These are phyloP conservation scores for Rhodotorula glutinis DNA, from an alignment of 1,284 basidiomycete genomes.

Conservation along the genomic window DNA sequence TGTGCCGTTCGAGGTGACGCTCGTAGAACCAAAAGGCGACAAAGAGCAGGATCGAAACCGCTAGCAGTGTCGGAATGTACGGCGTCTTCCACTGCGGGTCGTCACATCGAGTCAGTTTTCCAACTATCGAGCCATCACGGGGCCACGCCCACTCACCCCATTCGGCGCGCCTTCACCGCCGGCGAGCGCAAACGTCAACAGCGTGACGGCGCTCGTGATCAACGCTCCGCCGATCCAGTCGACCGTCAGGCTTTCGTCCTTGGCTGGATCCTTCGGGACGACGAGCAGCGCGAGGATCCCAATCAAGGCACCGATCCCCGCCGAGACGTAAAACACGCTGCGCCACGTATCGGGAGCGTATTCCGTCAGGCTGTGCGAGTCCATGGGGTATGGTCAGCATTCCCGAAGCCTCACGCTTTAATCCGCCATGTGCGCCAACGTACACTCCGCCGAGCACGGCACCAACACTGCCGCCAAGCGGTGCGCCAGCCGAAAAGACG, in stretches of 20 bases:
- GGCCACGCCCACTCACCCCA: slow-evolving; percentile 11
- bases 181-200: slow-evolving; percentile 74
- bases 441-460: slow-evolving; percentile 62
- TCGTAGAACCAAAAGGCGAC: slow-evolving; percentile 68
- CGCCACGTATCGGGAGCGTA: slow-evolving; percentile 61
- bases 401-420: background rate
- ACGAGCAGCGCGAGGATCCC: slow-evolving; percentile 55
- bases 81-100: slow-evolving; percentile 31
- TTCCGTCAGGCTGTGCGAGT: slow-evolving; percentile 56
- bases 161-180: slow-evolving; percentile 63
- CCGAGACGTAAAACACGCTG: slow-evolving; percentile 59
- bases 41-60: slow-evolving; percentile 62
- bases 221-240: slow-evolving; percentile 80
- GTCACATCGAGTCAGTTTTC: background rate
- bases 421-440: background rate
- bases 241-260: slow-evolving; percentile 57
- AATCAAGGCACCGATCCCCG: slow-evolving; percentile 58
- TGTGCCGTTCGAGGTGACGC: slow-evolving; percentile 53
- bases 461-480: slow-evolving; percentile 70
- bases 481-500: slow-evolving; percentile 61
- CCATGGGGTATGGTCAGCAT: background rate
- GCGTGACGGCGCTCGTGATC: slow-evolving; percentile 68
- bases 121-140: background rate
- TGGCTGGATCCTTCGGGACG: slow-evolving; percentile 55
- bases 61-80: slow-evolving; percentile 57